Evolutionary conservation across 345 rosid species (phyloP).

Genomic region (Nasturtium officinale): DNA sequence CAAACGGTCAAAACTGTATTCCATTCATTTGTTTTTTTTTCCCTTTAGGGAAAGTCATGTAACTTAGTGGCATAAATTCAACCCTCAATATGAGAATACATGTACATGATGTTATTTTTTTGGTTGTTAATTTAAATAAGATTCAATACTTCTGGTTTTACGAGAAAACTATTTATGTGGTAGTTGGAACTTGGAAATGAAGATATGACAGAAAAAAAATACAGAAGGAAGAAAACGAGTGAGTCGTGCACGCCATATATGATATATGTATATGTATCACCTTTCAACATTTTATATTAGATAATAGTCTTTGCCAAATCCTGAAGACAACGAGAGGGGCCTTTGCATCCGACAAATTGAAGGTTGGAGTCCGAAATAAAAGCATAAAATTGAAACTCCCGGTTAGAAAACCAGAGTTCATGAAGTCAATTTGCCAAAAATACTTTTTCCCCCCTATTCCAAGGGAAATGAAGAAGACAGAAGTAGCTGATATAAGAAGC

Average conservation of each 20-base stretch:
- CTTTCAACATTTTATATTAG: constrained; percentile 11
- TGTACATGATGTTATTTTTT: constrained; percentile 14
- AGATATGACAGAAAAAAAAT: not conserved
- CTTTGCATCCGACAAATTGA: constrained; percentile 14
- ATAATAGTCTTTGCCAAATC: constrained; percentile 3
- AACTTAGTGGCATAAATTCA: not conserved
- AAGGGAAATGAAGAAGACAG: not conserved
- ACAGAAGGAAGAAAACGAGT: constrained; percentile 16
- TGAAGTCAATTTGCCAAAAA: not conserved
- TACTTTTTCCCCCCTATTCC: not conserved
- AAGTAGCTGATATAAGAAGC: not conserved
- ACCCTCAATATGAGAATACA: constrained; percentile 17
- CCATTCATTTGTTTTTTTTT: constrained; percentile 31
- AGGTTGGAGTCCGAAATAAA: constrained; percentile 13
- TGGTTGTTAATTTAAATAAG: constrained; percentile 19
- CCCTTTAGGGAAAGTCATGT: not conserved
- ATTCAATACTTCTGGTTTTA: not conserved
- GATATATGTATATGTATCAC: constrained; percentile 13
- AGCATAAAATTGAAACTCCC: not conserved
- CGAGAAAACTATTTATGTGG: constrained; percentile 1
- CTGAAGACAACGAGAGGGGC: constrained; percentile 3
- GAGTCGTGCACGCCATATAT: constrained; percentile 39
- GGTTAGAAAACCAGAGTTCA: not conserved
- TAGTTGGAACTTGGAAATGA: constrained; percentile 16
- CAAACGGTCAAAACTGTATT: constrained; percentile 12